Evolutionary conservation across 139 green algal species (phyloP).

Genomic region (Nannochloris sp.): DNA sequence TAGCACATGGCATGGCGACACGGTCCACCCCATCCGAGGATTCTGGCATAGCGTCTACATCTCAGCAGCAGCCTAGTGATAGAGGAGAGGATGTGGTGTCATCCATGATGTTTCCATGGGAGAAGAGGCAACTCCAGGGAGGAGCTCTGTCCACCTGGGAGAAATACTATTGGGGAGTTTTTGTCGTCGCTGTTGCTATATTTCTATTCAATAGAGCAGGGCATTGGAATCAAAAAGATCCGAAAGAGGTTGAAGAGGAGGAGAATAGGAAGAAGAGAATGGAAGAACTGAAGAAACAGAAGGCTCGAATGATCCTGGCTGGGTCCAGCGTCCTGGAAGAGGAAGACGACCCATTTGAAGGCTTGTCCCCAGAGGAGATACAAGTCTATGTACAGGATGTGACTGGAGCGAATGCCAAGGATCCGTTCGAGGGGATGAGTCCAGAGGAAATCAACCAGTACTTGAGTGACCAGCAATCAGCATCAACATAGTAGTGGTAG

Average conservation of each 20-base stretch:
- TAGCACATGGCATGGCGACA: neutral
- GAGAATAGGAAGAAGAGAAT: conserved; percentile 23
- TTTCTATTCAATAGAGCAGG: conserved; percentile 39
- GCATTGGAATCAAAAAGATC: neutral
- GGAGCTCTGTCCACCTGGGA: conserved; percentile 53
- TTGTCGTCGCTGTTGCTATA: conserved; percentile 38
- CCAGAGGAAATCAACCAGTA: conserved; percentile 71
- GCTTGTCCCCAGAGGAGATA: conserved; percentile 45
- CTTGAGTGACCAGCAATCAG: neutral
- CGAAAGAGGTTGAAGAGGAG: conserved; percentile 8
- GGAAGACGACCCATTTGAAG: conserved; percentile 54
- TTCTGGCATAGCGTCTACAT: neutral
- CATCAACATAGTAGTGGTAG: too few relatives aligned
- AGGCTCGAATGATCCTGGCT: conserved; percentile 34
- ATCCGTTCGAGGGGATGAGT: conserved; percentile 69
- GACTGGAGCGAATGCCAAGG: conserved; percentile 22
- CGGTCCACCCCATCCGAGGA: neutral
- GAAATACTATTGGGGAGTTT: conserved; percentile 66
- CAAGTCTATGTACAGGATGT: conserved; percentile 25
- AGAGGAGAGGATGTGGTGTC: neutral
- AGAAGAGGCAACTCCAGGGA: conserved; percentile 49
- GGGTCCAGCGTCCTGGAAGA: conserved; percentile 27
- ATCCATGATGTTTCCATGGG: conserved; percentile 52
- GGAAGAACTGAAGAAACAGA: conserved; percentile 18
- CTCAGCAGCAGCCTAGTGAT: neutral